Evolutionary conservation across 768 basidiomycete genomes (phyloP).

Genomic region (Lentinula raphanica): DNA sequence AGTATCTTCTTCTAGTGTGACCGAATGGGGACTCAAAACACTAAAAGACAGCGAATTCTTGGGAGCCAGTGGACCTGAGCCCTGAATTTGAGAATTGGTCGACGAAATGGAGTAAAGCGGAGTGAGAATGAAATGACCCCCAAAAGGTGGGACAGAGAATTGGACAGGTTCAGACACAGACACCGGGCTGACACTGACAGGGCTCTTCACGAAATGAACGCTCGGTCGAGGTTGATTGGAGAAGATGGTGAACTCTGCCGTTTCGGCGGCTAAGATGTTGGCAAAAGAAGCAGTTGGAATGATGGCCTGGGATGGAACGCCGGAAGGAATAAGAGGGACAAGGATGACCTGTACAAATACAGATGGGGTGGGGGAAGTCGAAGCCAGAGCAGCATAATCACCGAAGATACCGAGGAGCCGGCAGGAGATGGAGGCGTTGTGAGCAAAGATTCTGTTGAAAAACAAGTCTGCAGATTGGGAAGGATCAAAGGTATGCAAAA

Average conservation of each 20-base stretch:
- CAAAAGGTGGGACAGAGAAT: constrained; percentile 19
- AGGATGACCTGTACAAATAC: constrained; percentile 6
- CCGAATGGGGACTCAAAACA: constrained; percentile 23
- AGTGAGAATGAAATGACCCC: constrained; percentile 24
- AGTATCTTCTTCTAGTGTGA: neutral
- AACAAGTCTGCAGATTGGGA: constrained; percentile 10
- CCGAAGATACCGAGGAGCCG: neutral
- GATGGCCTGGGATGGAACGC: neutral
- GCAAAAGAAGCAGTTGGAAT: constrained; percentile 8
- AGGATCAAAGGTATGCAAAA: constrained; percentile 19
- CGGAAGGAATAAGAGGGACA: constrained; percentile 10
- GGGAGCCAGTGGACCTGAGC: neutral
- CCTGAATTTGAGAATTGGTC: constrained; percentile 7
- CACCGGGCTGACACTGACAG: constrained; percentile 7
- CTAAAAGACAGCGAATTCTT: constrained; percentile 26
- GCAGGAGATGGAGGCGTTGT: constrained; percentile 3
- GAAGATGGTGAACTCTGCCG: constrained; percentile 14
- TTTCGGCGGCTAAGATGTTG: constrained; percentile 8
- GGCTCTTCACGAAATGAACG: constrained; percentile 13
- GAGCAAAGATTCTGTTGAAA: constrained; percentile 12
- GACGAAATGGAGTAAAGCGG: constrained; percentile 20
- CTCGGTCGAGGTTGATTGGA: constrained; percentile 10
- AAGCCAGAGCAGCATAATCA: constrained; percentile 9
- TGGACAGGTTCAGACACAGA: constrained; percentile 13
- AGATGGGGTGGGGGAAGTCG: constrained; percentile 3